These are phyloP conservation scores for Lipomyces lipofer DNA, from an alignment of 805 yeast species.

Conservation along the genomic window DNA sequence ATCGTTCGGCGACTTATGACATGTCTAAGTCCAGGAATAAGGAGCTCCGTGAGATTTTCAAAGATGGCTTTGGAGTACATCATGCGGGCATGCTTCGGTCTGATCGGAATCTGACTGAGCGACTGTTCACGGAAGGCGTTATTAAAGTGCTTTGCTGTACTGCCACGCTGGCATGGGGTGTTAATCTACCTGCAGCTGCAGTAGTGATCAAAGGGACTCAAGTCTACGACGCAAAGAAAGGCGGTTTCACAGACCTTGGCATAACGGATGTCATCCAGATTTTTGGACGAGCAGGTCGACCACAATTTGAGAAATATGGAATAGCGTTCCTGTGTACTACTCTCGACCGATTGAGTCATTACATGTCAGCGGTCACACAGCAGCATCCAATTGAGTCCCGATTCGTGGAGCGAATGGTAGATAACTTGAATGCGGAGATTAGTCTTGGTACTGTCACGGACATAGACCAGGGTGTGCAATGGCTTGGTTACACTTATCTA, in stretches of 20 bases:
- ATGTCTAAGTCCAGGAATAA: conserved; percentile 66
- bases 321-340: conserved; percentile 89
- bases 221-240: conserved; percentile 88
- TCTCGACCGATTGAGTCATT: conserved; percentile 77
- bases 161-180: conserved; percentile 99
- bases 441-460: conserved; percentile 93
- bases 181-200: conserved; percentile 95
- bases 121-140: conserved; percentile 80
- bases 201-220: conserved; percentile 97
- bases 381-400: conserved; percentile 96
- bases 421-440: conserved; percentile 93
- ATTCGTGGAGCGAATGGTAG: conserved; percentile 74
- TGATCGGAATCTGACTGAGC: conserved; percentile 87
- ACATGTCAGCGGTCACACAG: conserved; percentile 82
- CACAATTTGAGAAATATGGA: conserved; percentile 90
- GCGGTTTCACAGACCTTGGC: conserved; percentile 92
- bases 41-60: conserved; percentile 79
- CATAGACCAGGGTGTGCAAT: conserved; percentile 89
- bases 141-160: conserved; percentile 91
- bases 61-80: conserved; percentile 84
- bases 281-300: conserved; percentile 99
- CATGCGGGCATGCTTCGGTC: conserved; percentile 96
- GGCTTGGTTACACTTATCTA: conserved; percentile 98
- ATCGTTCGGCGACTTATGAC: conserved; percentile 54
- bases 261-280: conserved; percentile 96